A percentile compares a stretch with the other conserved stretches of the same genome.
Conservation (phyloP, 2,329 filamentous ascomycete genomes). For the Pyricularia pennisetigena region DNA sequence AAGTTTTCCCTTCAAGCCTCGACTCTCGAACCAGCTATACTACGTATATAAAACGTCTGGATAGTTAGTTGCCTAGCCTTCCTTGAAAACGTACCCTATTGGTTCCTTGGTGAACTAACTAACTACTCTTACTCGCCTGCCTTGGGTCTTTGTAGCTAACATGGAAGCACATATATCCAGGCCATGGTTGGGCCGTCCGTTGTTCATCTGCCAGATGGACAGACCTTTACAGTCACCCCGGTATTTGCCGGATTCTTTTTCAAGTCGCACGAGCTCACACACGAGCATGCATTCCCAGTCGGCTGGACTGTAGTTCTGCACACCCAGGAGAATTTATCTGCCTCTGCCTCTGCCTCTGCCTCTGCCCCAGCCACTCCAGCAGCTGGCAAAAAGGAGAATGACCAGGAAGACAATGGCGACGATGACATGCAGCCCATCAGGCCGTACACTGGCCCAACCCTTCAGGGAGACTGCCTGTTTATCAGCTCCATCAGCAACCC, state of each 20-base stretch:
- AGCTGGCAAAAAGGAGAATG: conserved; percentile 14
- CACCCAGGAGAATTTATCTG: conserved; percentile 35
- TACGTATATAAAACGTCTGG: neutral
- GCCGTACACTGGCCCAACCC: conserved; percentile 64
- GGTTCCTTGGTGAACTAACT: no score
- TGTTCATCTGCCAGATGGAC: conserved; percentile 77
- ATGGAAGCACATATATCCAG: neutral
- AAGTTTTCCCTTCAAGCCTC: neutral
- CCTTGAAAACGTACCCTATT: neutral
- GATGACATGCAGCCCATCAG: conserved; percentile 33
- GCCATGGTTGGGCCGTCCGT: conserved; percentile 23
- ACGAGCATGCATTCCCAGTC: conserved; percentile 59
- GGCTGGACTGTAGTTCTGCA: conserved; percentile 88
- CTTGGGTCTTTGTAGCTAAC: no score
- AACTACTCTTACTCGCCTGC: no score
- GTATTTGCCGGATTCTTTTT: conserved; percentile 91
- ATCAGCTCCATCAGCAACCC: conserved; percentile 88
- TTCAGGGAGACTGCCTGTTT: conserved; percentile 73
- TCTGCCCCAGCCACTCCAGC: conserved; percentile 13
- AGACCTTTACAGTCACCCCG: conserved; percentile 68
- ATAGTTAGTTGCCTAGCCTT: neutral
- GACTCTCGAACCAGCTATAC: neutral
- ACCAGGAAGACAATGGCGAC: conserved; percentile 3
- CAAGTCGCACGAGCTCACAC: conserved; percentile 66
- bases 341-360: no score